These are phyloP conservation scores for Ilex aquifolium DNA, from an alignment of 257 asterid species.

Conservation along the genomic window DNA sequence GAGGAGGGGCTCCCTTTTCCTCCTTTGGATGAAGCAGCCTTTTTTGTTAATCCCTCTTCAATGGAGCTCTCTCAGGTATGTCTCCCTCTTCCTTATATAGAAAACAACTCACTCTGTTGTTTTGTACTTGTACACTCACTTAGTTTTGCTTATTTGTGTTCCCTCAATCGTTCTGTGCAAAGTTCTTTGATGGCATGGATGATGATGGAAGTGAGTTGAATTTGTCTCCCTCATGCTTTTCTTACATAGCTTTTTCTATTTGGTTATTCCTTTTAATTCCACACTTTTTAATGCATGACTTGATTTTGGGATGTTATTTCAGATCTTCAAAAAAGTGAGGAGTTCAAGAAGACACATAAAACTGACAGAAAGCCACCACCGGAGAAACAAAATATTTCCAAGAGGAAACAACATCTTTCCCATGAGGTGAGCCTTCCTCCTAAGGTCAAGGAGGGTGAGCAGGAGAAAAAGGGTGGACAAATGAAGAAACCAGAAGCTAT, in stretches of 20 bases:
- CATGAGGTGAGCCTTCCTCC: slow-evolving; percentile 19
- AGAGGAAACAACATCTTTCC: slow-evolving; percentile 22
- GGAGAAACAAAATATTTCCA: slow-evolving; percentile 27
- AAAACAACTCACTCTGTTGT: not conserved
- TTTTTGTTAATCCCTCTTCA: slow-evolving; percentile 54
- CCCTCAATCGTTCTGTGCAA: slow-evolving; percentile 16
- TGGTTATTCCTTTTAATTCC: slow-evolving; percentile 50
- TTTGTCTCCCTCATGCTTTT: slow-evolving; percentile 19
- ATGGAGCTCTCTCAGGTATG: slow-evolving; percentile 77
- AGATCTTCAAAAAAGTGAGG: slow-evolving; percentile 83
- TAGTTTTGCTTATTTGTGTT: slow-evolving; percentile 17
- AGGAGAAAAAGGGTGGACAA: slow-evolving; percentile 17
- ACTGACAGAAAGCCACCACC: slow-evolving; percentile 53
- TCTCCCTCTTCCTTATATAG: not conserved
- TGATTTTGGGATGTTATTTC: slow-evolving; percentile 42
- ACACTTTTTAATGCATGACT: slow-evolving; percentile 30
- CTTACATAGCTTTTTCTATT: slow-evolving; percentile 30
- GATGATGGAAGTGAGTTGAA: slow-evolving; percentile 94
- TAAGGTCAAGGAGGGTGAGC: slow-evolving; percentile 22
- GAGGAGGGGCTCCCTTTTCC: slow-evolving; percentile 98
- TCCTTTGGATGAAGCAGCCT: slow-evolving; percentile 86
- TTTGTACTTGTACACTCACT: slow-evolving; percentile 22
- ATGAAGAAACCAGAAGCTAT: slow-evolving; percentile 36
- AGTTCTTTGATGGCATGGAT: slow-evolving; percentile 98
- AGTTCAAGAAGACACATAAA: slow-evolving; percentile 59